Evolutionary conservation across 1,139 yeast species (phyloP).

Genomic region (Saccharomycopsis crataegensis): DNA sequence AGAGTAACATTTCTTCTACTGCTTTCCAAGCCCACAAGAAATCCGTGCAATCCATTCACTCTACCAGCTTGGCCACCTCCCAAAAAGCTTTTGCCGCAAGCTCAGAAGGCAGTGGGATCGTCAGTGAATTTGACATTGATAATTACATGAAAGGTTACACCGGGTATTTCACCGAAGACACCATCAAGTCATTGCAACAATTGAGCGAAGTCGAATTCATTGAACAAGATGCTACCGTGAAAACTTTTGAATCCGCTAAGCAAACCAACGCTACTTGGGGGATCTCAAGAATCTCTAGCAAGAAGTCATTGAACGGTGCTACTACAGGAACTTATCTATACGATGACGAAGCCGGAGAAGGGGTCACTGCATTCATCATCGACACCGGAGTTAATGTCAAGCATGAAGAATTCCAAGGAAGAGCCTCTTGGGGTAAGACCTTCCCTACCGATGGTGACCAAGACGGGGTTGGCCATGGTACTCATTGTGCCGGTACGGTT

Average conservation of each 20-base stretch:
- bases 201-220: conserved; percentile 50
- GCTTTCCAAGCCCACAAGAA: conserved; percentile 42
- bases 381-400: conserved; percentile 85
- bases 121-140: conserved; percentile 50
- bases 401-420: conserved; percentile 80
- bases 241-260: conserved; percentile 34
- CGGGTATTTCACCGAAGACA: conserved; percentile 33
- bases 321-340: conserved; percentile 80
- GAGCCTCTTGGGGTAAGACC: conserved; percentile 93
- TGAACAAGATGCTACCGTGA: conserved; percentile 73
- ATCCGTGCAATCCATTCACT: conserved; percentile 35
- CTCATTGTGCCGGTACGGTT: conserved; percentile 83
- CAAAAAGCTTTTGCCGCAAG: conserved; percentile 25
- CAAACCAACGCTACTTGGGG: conserved; percentile 50
- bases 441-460: conserved; percentile 77
- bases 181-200: conserved; percentile 2
- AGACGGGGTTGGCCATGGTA: conserved; percentile 89
- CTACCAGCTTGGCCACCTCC: conserved; percentile 7
- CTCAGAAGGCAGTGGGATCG: conserved; percentile 44
- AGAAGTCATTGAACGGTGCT: conserved; percentile 60
- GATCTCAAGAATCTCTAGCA: conserved; percentile 42
- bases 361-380: conserved; percentile 79
- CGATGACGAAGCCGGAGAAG: conserved; percentile 80
- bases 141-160: conserved; percentile 50
- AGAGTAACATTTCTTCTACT: background rate